phyloP scores from a whole-genome alignment of 306 rosid genomes.

The Corylus avellana region DNA sequence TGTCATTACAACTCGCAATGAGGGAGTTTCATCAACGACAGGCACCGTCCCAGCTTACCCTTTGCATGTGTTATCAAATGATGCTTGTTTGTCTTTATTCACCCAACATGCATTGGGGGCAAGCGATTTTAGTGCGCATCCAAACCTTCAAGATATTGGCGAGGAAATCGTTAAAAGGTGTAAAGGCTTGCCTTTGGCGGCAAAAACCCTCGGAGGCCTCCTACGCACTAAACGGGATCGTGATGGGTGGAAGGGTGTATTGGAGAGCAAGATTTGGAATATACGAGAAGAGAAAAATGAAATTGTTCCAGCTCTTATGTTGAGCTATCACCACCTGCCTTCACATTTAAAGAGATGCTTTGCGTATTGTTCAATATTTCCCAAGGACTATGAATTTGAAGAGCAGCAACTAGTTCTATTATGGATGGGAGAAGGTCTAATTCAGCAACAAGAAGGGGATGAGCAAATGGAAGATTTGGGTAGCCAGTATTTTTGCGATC shows the following conservation, averaged over 20 bases:
- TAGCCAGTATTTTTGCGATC: background rate
- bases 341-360: conserved; percentile 14
- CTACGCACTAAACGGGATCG: background rate
- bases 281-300: background rate
- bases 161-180: background rate
- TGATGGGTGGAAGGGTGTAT: background rate
- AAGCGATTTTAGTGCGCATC: background rate
- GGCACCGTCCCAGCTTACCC: background rate
- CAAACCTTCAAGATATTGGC: background rate
- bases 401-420: background rate
- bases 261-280: background rate
- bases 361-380: conserved; percentile 16
- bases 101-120: conserved; percentile 8
- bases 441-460: background rate
- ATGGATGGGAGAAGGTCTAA: conserved; percentile 7
- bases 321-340: conserved; percentile 14
- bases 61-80: background rate
- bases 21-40: background rate
- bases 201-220: conserved; percentile 13
- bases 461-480: background rate
- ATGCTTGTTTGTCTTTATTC: conserved; percentile 16
- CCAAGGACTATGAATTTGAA: background rate
- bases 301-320: conserved; percentile 4
- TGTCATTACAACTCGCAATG: conserved; percentile 8
- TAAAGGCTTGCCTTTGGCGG: conserved; percentile 7